These are phyloP conservation scores for Corrigiola litoralis DNA, from an alignment of 179 eudicot genomes.

Conservation along the genomic window DNA sequence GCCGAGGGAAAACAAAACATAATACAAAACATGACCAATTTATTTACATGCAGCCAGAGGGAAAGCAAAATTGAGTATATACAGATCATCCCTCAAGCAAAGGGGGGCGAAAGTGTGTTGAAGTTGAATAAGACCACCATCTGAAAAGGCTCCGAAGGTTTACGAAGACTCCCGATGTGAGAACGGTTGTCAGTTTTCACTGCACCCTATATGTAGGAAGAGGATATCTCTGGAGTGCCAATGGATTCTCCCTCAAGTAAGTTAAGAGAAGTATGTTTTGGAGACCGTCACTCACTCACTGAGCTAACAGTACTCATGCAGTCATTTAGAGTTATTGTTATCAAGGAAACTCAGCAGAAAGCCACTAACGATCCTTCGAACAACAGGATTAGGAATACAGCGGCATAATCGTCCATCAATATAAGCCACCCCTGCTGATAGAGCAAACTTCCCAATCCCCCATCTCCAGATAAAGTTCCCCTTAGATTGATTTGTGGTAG, in stretches of 20 bases:
- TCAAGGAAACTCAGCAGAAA: conserved; percentile 85
- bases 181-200: no score
- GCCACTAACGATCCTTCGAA: conserved; percentile 92
- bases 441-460: conserved; percentile 77
- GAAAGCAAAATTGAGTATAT: background rate
- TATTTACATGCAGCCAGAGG: background rate
- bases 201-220: no score
- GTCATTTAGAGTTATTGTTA: conserved; percentile 39
- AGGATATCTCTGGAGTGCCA: no score
- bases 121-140: no score
- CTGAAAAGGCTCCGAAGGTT: no score
- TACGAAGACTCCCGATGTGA: no score
- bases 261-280: no score
- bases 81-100: conserved; percentile 2
- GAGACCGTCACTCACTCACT: no score
- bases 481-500: conserved; percentile 27
- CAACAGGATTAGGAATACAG: conserved; percentile 77
- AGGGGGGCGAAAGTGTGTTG: no score
- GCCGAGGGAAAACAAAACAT: no score
- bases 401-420: conserved; percentile 93
- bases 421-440: conserved; percentile 84
- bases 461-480: conserved; percentile 51
- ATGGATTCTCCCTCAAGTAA: no score
- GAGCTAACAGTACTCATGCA: background rate
- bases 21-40: no score